A percentile compares a stretch with the other conserved stretches of the same genome.
phyloP scores from a whole-genome alignment of 1,139 yeast genomes.

The Schizosaccharomyces versatilis region DNA sequence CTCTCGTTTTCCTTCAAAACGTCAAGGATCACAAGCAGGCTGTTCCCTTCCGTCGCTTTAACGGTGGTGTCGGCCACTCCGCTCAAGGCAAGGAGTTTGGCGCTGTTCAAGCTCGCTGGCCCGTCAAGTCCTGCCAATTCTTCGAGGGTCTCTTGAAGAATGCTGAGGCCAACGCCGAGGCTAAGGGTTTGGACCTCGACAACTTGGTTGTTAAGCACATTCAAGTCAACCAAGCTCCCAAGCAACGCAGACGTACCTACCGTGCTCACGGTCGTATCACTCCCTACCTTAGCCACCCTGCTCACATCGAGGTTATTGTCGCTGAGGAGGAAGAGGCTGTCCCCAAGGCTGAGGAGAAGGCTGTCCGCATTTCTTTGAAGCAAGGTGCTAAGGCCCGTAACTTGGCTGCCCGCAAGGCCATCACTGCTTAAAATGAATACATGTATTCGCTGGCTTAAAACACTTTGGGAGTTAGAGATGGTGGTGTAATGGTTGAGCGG shows the following conservation, averaged over 20 bases:
- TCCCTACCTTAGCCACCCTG: slow-evolving; percentile 95
- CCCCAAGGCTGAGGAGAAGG: slow-evolving; percentile 37
- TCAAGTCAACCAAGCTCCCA: slow-evolving; percentile 99
- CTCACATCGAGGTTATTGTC: slow-evolving; percentile 93
- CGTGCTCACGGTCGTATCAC: slow-evolving; percentile 99
- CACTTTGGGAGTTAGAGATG: too few relatives aligned
- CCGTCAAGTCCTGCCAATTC: slow-evolving; percentile 93
- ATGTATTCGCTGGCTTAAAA: too few relatives aligned
- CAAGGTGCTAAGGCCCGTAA: slow-evolving; percentile 4
- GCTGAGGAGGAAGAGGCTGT: slow-evolving; percentile 90
- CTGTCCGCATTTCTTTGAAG: slow-evolving; percentile 2
- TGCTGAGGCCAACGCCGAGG: slow-evolving; percentile 96
- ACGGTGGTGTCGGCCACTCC: slow-evolving; percentile 93
- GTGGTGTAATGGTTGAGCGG: too few relatives aligned
- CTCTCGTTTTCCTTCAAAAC: slow-evolving; percentile 88
- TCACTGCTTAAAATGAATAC: slow-evolving; percentile 1
- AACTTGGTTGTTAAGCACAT: slow-evolving; percentile 90
- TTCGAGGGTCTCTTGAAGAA: slow-evolving; percentile 84
- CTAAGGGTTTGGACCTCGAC: slow-evolving; percentile 86
- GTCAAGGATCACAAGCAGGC: slow-evolving; percentile 98
- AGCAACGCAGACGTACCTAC: slow-evolving; percentile 99
- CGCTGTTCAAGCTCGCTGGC: slow-evolving; percentile 97
- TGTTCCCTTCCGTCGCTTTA: slow-evolving; percentile 96
- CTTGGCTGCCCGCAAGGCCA: slow-evolving; percentile 4
- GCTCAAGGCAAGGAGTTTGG: slow-evolving; percentile 99